Percentiles rank a stretch among this genome's conserved stretches.
These are phyloP conservation scores for Xylaria sp. DNA, from an alignment of 2,329 filamentous ascomycete species.

Conservation along the genomic window DNA sequence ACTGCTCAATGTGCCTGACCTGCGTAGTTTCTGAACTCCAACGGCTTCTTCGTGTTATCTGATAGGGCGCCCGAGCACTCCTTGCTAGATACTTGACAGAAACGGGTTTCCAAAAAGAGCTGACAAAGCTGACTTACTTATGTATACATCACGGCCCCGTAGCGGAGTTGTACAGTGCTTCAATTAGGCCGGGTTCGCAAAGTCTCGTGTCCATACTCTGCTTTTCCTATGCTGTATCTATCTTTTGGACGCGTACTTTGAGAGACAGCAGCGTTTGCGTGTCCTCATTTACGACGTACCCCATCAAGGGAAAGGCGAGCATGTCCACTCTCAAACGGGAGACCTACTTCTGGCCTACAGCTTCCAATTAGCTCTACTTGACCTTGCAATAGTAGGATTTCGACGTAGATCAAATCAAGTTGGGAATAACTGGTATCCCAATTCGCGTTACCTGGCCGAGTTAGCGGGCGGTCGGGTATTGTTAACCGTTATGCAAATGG, in stretches of 20 bases:
- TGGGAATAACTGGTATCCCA: background rate
- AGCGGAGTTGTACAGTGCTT: conserved; percentile 3
- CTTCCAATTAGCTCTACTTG: background rate
- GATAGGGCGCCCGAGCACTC: background rate
- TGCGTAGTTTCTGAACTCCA: background rate
- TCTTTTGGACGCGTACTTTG: background rate
- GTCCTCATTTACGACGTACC: background rate
- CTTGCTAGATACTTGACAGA: background rate
- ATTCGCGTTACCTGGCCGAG: background rate
- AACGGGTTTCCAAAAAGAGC: background rate
- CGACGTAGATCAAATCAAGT: background rate
- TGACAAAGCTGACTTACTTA: background rate
- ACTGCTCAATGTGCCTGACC: background rate
- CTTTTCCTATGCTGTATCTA: background rate
- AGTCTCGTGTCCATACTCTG: background rate
- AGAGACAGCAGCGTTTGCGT: background rate
- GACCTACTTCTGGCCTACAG: background rate
- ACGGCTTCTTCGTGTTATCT: background rate
- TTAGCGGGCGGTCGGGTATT: background rate
- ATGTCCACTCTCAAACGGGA: background rate
- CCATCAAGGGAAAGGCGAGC: background rate
- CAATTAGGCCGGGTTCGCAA: background rate
- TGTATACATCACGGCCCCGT: conserved; percentile 1
- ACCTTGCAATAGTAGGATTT: background rate
- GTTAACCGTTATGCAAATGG: background rate